Evolutionary conservation across 2,329 filamentous ascomycete genomes (phyloP).

Genomic region (Alternaria longipes): DNA sequence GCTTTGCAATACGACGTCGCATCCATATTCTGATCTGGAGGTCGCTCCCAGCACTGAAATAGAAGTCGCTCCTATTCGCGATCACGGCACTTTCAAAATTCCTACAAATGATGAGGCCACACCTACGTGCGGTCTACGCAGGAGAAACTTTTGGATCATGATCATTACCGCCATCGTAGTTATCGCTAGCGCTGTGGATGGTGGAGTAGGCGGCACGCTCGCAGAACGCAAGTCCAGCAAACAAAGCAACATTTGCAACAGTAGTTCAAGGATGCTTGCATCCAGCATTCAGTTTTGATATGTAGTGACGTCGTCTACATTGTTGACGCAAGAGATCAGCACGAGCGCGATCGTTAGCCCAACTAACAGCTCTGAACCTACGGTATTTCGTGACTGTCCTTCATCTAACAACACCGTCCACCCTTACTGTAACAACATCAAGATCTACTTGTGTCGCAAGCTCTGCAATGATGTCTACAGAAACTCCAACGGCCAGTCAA

Average conservation of each 20-base stretch:
- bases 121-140: background rate
- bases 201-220: background rate
- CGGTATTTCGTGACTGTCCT: background rate
- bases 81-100: background rate
- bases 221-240: background rate
- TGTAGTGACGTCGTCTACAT: no score
- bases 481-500: background rate
- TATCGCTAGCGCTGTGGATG: background rate
- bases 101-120: background rate
- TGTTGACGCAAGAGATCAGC: background rate
- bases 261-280: background rate
- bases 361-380: background rate
- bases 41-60: background rate
- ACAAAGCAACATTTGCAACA: no score
- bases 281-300: background rate
- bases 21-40: background rate
- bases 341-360: background rate
- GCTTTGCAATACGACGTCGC: background rate
- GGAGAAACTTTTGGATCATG: background rate
- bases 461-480: background rate
- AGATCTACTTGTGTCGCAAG: background rate
- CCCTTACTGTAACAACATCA: background rate
- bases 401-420: background rate
- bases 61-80: background rate
- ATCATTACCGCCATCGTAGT: background rate